Conservation (phyloP, 306 rosid genomes). For the Cucumis cinereus region DNA sequence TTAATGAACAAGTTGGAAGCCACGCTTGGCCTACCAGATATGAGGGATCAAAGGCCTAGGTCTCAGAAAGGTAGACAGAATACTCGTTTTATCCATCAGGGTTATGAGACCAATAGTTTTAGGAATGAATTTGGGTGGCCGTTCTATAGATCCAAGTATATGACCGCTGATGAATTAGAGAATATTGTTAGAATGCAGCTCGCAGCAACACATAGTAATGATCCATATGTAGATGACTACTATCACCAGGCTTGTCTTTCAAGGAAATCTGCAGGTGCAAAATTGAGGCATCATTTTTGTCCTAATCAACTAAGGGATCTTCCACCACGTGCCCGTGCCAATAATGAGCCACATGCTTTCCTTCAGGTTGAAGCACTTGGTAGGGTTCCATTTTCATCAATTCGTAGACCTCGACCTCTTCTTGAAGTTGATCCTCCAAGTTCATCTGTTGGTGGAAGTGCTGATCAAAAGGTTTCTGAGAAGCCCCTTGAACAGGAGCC, state of each 20-base stretch:
- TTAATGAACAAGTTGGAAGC: constrained; percentile 57
- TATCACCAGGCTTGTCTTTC: constrained; percentile 90
- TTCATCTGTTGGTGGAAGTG: constrained; percentile 32
- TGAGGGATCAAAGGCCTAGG: constrained; percentile 69
- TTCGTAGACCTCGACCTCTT: constrained; percentile 99
- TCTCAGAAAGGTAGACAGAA: constrained; percentile 49
- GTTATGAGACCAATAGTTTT: constrained; percentile 41
- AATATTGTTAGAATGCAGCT: constrained; percentile 88
- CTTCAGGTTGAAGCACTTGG: constrained; percentile 99
- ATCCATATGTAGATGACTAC: constrained; percentile 95
- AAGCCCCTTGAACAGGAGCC: constrained; percentile 99
- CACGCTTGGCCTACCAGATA: constrained; percentile 61
- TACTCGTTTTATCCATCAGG: constrained; percentile 44
- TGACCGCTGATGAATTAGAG: constrained; percentile 82
- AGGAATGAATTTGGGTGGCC: constrained; percentile 69
- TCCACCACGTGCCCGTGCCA: constrained; percentile 67
- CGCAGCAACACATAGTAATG: constrained; percentile 89
- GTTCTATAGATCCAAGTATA: constrained; percentile 61
- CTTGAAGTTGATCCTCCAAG: constrained; percentile 88
- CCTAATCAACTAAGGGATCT: constrained; percentile 82
- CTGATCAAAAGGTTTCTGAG: constrained; percentile 59
- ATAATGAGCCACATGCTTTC: constrained; percentile 86
- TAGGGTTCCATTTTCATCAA: constrained; percentile 95
- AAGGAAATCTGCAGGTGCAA: constrained; percentile 59
- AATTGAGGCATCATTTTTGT: constrained; percentile 83